Conservation (phyloP, 1,284 basidiomycete genomes). For the Ustilago cynodontis region DNA sequence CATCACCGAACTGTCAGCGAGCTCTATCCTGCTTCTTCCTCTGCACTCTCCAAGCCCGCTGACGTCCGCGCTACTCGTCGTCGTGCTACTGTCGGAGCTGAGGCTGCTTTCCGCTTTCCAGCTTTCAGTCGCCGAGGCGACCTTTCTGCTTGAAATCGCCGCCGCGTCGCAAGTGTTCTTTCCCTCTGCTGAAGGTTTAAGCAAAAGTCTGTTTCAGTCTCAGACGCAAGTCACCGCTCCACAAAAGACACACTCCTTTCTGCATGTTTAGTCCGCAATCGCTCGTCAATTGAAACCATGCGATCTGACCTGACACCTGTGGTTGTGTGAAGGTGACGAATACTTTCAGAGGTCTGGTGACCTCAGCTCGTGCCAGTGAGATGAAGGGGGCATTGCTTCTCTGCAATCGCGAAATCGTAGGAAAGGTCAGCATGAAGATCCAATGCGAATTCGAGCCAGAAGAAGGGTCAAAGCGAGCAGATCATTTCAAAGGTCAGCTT, state of each 20-base stretch:
- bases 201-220: not conserved
- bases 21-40: slow-evolving; percentile 8
- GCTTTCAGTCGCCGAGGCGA: slow-evolving; percentile 8
- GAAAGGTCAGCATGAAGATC: not conserved
- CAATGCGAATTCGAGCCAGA: no score
- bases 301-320: slow-evolving; percentile 5
- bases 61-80: slow-evolving; percentile 28
- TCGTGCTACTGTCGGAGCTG: slow-evolving; percentile 36
- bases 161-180: no score
- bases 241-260: not conserved
- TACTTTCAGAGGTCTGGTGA: slow-evolving; percentile 27
- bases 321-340: not conserved
- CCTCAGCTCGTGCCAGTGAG: slow-evolving; percentile 49
- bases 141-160: slow-evolving; percentile 8
- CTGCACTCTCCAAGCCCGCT: not conserved
- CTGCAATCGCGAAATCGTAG: slow-evolving; percentile 1
- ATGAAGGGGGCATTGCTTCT: slow-evolving; percentile 50
- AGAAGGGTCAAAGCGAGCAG: not conserved
- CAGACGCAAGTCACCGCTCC: slow-evolving; percentile 8
- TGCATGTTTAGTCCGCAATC: slow-evolving; percentile 11
- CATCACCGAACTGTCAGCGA: slow-evolving; percentile 34
- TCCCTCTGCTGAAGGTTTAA: not conserved
- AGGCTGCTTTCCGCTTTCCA: slow-evolving; percentile 25
- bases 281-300: slow-evolving; percentile 22
- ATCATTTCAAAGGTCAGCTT: not conserved